These are phyloP conservation scores for Trichoderma harzianum DNA, from an alignment of 2,329 filamentous ascomycete genomes.

Conservation along the genomic window DNA sequence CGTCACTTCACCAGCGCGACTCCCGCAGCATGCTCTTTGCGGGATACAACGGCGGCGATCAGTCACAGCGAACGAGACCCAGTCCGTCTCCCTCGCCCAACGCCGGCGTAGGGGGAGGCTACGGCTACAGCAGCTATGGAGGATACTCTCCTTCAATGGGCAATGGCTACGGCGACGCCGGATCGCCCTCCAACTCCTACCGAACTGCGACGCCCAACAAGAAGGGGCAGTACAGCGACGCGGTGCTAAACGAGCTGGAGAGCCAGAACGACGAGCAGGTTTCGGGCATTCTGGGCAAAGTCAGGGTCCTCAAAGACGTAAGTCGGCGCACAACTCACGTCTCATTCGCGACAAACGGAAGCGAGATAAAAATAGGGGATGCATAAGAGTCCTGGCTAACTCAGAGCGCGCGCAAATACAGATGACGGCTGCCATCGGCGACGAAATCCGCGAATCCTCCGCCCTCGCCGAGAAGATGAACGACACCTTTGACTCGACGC, in stretches of 20 bases:
- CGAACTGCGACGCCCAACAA: constrained; percentile 68
- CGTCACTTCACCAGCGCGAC: constrained; percentile 70
- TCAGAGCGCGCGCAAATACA: constrained; percentile 34
- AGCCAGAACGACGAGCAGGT: constrained; percentile 92
- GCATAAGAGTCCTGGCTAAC: neutral
- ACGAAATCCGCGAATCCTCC: constrained; percentile 89
- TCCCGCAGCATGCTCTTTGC: constrained; percentile 71
- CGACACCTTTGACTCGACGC: constrained; percentile 83
- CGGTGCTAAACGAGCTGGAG: constrained; percentile 88
- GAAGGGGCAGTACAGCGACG: constrained; percentile 88
- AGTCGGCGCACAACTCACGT: constrained; percentile 33
- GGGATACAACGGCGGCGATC: constrained; percentile 58
- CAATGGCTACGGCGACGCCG: constrained; percentile 29
- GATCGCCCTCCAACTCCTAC: constrained; percentile 40
- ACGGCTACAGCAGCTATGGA: constrained; percentile 20
- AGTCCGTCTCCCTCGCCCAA: constrained; percentile 44
- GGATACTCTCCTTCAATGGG: constrained; percentile 44
- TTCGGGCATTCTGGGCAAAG: constrained; percentile 86
- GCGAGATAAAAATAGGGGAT: neutral
- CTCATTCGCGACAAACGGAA: no score
- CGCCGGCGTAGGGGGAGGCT: constrained; percentile 28
- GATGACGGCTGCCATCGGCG: constrained; percentile 90
- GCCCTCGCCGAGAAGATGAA: constrained; percentile 94
- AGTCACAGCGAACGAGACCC: constrained; percentile 35
- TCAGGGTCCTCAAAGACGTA: constrained; percentile 84